phyloP scores from a whole-genome alignment of 1,284 basidiomycete genomes.

The Cystobasidium pallidum region DNA sequence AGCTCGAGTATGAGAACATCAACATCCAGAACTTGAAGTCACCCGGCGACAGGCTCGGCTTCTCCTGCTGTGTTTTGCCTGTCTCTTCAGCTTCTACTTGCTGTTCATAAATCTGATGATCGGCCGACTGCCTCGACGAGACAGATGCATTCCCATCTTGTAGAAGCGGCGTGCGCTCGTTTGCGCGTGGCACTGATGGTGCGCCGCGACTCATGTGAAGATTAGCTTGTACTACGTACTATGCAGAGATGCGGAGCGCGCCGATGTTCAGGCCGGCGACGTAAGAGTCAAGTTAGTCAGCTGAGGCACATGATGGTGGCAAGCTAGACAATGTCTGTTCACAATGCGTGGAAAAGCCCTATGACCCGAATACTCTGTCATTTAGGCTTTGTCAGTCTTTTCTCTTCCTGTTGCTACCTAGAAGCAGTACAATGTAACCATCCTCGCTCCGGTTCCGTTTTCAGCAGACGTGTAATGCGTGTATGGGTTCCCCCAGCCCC shows the following conservation, averaged over 20 bases:
- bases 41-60: not conserved
- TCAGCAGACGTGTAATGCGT: too few relatives aligned
- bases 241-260: not conserved
- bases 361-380: too few relatives aligned
- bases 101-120: not conserved
- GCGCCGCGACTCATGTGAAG: not conserved
- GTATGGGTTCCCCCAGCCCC: too few relatives aligned
- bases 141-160: not conserved
- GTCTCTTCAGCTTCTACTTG: not conserved
- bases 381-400: too few relatives aligned
- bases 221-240: not conserved
- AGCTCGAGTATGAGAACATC: conserved; percentile 11
- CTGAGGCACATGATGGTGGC: too few relatives aligned
- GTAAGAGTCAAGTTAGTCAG: too few relatives aligned
- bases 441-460: too few relatives aligned
- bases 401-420: too few relatives aligned
- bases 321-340: too few relatives aligned
- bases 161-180: not conserved
- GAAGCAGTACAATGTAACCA: too few relatives aligned
- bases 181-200: not conserved
- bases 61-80: conserved; percentile 2
- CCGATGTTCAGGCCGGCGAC: too few relatives aligned
- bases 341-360: too few relatives aligned
- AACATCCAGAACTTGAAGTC: conserved; percentile 11
- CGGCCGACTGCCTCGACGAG: not conserved